phyloP scores from a whole-genome alignment of 2,329 filamentous ascomycete genomes.

The Dothistroma septosporum region DNA sequence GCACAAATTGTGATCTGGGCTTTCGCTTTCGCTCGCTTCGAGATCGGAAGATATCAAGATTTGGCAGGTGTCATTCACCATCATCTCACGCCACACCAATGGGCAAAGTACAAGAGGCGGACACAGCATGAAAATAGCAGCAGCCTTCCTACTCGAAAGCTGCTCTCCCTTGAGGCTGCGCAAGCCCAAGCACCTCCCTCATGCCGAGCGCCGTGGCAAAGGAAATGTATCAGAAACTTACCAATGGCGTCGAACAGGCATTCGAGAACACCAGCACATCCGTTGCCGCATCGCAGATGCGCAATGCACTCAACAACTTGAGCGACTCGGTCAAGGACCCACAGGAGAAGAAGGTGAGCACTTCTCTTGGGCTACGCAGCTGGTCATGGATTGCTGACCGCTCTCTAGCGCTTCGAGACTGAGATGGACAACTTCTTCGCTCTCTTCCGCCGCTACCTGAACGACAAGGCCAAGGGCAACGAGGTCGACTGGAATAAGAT shows the following conservation, averaged over 20 bases:
- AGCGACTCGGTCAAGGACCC: slow-evolving; percentile 84
- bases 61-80: neutral
- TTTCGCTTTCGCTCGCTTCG: neutral
- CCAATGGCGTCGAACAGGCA: slow-evolving; percentile 55
- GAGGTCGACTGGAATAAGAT: slow-evolving; percentile 96
- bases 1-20: neutral
- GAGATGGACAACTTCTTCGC: slow-evolving; percentile 99
- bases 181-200: neutral
- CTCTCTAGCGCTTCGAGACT: slow-evolving; percentile 76
- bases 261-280: slow-evolving; percentile 99
- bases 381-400: slow-evolving; percentile 7
- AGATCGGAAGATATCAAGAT: neutral
- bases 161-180: neutral
- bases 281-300: slow-evolving; percentile 97
- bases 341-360: slow-evolving; percentile 67
- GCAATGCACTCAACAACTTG: slow-evolving; percentile 90
- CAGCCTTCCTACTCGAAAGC: neutral
- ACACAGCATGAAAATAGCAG: neutral
- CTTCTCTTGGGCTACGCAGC: neutral
- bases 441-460: slow-evolving; percentile 95
- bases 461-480: slow-evolving; percentile 98
- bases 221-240: slow-evolving; percentile 18
- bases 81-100: neutral
- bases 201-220: slow-evolving; percentile 9
- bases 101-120: neutral